These are phyloP conservation scores for Neurospora sp. DNA, from an alignment of 495 filamentous ascomycete species.

Conservation along the genomic window DNA sequence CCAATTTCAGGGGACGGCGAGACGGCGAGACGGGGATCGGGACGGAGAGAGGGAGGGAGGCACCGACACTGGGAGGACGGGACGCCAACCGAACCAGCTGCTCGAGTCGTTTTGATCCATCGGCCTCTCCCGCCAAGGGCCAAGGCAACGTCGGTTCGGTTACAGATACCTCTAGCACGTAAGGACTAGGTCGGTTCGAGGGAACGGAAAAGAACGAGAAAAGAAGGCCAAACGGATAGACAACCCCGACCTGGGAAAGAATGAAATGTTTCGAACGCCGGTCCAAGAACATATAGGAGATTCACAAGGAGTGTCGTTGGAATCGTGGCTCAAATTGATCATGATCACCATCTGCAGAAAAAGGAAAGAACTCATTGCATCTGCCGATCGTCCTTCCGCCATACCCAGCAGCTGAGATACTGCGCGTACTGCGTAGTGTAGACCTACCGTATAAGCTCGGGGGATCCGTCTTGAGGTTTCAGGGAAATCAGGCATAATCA, in stretches of 20 bases:
- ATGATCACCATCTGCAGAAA: background rate
- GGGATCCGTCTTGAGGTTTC: no score
- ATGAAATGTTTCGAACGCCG: background rate
- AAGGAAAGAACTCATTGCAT: background rate
- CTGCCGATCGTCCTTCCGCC: background rate
- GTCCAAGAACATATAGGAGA: background rate
- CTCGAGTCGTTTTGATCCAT: background rate
- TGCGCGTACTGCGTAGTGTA: background rate
- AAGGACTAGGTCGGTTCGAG: background rate
- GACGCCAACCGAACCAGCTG: background rate
- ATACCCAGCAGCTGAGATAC: background rate
- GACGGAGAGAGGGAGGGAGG: background rate
- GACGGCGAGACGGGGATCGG: background rate
- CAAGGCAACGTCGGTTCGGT: background rate
- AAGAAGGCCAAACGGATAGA: background rate
- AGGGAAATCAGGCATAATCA: no score
- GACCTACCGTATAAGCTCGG: background rate
- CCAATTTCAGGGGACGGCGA: background rate
- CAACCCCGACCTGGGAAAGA: background rate
- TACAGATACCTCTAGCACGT: background rate
- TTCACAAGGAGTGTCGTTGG: background rate
- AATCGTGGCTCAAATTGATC: background rate
- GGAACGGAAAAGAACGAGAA: background rate
- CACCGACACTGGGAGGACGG: background rate
- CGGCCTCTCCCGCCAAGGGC: background rate